Conservation (phyloP, 1,139 yeast genomes). For the Lodderomyces pseudojiufengensis region DNA sequence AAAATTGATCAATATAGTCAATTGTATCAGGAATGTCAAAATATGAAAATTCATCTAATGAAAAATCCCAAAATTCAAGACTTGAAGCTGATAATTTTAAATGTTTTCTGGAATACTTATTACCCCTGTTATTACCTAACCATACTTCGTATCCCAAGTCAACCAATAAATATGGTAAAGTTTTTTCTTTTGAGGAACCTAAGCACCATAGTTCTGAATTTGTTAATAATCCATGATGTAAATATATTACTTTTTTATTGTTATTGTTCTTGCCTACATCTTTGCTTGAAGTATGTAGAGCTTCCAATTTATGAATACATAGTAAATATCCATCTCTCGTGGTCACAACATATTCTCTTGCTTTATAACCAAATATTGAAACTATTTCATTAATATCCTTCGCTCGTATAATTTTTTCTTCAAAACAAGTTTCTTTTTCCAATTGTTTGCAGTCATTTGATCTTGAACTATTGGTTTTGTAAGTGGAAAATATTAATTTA, state of each 20-base stretch:
- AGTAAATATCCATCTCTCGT: conserved; percentile 42
- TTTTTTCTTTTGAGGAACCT: conserved; percentile 32
- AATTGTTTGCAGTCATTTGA: conserved; percentile 7
- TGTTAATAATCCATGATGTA: conserved; percentile 47
- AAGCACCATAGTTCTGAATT: conserved; percentile 43
- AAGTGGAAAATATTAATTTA: background rate
- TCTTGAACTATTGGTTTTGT: background rate
- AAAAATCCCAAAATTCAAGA: conserved; percentile 72
- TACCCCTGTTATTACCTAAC: conserved; percentile 37
- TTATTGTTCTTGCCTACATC: background rate
- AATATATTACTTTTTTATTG: conserved; percentile 29
- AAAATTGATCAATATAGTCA: conserved; percentile 44
- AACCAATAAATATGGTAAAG: conserved; percentile 27
- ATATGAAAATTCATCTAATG: conserved; percentile 80
- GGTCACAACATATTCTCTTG: conserved; percentile 70
- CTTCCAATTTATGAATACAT: conserved; percentile 36
- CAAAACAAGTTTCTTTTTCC: background rate
- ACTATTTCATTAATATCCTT: conserved; percentile 65
- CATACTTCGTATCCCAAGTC: conserved; percentile 36
- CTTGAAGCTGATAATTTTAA: conserved; percentile 37
- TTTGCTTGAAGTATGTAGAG: background rate
- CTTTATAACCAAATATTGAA: conserved; percentile 54
- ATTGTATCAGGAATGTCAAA: conserved; percentile 78
- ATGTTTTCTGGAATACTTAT: conserved; percentile 39
- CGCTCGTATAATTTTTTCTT: conserved; percentile 22